Percentiles rank a stretch among this genome's conserved stretches.
Conservation (phyloP, 2,329 filamentous ascomycete species). For the Cladosporium colombiae region DNA sequence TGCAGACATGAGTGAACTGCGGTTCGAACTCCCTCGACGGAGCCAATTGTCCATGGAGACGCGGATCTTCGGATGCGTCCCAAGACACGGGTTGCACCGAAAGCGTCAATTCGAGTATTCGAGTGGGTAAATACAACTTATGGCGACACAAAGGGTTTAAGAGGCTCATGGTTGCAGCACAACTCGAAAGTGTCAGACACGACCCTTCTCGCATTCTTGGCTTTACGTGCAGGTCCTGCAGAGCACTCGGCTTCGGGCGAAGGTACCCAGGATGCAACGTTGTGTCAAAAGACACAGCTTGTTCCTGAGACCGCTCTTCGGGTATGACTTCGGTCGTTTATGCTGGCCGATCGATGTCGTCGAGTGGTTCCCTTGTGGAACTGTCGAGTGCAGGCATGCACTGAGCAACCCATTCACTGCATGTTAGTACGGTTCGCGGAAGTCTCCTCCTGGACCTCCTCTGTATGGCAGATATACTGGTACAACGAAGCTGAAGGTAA, state of each 20-base stretch:
- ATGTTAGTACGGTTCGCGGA: not conserved
- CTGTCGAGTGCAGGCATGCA: not conserved
- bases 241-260: too few species aligned
- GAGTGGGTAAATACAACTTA: not conserved
- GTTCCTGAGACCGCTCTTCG: too few species aligned
- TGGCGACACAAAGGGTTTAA: not conserved
- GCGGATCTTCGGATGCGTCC: not conserved
- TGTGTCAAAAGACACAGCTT: too few species aligned
- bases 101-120: not conserved
- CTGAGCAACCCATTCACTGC: not conserved
- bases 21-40: not conserved
- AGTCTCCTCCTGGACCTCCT: not conserved
- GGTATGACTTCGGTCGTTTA: too few species aligned
- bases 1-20: not conserved
- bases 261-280: too few species aligned
- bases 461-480: not conserved
- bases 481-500: not conserved
- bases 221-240: too few species aligned
- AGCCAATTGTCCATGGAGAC: not conserved
- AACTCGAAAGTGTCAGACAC: not conserved
- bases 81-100: not conserved
- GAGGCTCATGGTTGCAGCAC: not conserved
- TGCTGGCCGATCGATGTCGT: too few species aligned
- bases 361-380: not conserved
- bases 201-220: too few species aligned